Base-by-base conservation (phyloP, 495 filamentous ascomycete species). In the Thermothielavioides terrestris region DNA sequence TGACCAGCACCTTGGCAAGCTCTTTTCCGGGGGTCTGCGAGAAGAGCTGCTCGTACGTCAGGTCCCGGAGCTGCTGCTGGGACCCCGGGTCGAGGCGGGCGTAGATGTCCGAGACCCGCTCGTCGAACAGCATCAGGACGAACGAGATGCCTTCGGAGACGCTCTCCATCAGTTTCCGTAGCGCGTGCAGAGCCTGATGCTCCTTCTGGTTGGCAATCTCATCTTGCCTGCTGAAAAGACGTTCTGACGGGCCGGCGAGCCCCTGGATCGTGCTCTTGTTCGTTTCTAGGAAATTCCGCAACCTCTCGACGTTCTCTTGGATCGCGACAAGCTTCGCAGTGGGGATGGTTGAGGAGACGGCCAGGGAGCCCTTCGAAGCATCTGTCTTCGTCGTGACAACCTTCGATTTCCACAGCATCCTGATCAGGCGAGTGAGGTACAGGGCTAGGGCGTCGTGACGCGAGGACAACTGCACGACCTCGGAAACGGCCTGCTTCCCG, bases 111-210 rank as follows among this genome's bases (percentile, higher is more conserved):
- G 88, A 81, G 9, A 95, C 82, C 2, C 84, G 78, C 70, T 97
- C 89, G 46, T 96, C 89, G 47, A 96, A 95, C 0, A 99, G 73
- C 52, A 95, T 91, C 27, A 88, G 73, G 8, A 94, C 86, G 52
- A 99, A 99, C 0, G 89, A 89, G 45, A 99, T 94, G 9, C 94
- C 92, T 61, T 99, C 94, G 23, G 94, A 87, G 30, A 95, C 86
- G 63, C 84, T 85, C 20, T 78, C 79, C 57, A 95, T 85, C 11
- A 97, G 68, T 37, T 84, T 78, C 37, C 89, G 79, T 23, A 97
- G 75, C 1, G 88, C 88, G 59, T 90, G 83, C 48, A 99, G 71
- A 4, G 90, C 91, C 54, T 90, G 87, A 63, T 97, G 89, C 67
- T 99, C 92, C 14, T 83, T 89, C 64, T 95, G 91, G 23, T 91